These are phyloP conservation scores for Prosopis cineraria DNA, from an alignment of 306 rosid species.

Conservation along the genomic window DNA sequence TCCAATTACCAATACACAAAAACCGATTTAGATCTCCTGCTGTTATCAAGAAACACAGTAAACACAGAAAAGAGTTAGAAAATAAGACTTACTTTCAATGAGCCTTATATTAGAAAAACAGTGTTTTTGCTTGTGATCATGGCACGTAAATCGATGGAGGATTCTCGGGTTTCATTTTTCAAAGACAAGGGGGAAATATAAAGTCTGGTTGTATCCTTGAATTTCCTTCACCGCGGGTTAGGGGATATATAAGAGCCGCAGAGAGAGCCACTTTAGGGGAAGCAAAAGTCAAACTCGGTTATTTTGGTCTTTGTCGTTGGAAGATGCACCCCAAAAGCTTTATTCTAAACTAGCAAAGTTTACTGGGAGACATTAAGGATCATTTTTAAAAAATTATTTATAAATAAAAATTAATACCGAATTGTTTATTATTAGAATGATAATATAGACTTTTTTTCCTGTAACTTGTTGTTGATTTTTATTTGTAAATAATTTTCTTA, in stretches of 20 bases:
- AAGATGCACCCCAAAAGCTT: constrained; percentile 18
- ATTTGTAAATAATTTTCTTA: no score
- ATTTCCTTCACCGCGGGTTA: background rate
- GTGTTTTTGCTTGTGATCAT: background rate
- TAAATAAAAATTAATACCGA: no score
- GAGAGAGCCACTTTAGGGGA: constrained; percentile 12
- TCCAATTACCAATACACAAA: background rate
- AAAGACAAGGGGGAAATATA: background rate
- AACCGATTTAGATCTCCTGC: background rate
- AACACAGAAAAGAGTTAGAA: background rate
- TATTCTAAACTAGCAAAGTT: no score
- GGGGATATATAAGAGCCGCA: constrained; percentile 17
- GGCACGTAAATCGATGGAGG: background rate
- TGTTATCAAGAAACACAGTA: background rate
- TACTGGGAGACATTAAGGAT: no score
- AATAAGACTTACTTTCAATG: background rate
- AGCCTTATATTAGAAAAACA: background rate
- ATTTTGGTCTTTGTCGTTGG: constrained; percentile 8
- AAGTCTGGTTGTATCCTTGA: constrained; percentile 7
- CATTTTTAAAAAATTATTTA: no score
- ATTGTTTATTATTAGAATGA: no score
- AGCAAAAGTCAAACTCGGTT: constrained; percentile 28
- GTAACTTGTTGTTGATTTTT: no score
- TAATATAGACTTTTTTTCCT: no score
- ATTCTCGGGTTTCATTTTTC: constrained; percentile 30